Evolutionary conservation across 2,329 filamentous ascomycete species (phyloP).

Genomic region (Arthrobotrys musiformis): DNA sequence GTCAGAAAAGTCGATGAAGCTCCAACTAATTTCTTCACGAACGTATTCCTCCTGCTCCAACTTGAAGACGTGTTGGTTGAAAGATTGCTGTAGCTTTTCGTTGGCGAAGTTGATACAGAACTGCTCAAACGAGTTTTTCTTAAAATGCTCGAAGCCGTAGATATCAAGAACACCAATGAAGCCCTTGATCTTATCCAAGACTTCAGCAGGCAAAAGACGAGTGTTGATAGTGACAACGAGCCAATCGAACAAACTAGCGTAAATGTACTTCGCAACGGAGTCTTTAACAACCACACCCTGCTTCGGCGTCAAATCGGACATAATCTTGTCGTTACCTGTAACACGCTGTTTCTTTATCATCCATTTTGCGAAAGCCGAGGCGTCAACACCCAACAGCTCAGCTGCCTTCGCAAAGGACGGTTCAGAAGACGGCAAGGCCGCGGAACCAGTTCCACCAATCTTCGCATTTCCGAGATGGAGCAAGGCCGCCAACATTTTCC

Average conservation of each 20-base stretch:
- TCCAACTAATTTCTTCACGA: conserved; percentile 97
- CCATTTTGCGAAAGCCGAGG: conserved; percentile 91
- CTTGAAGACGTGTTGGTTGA: conserved; percentile 99
- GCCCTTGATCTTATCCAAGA: conserved; percentile 80
- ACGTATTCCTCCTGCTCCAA: conserved; percentile 98
- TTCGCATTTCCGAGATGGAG: conserved; percentile 96
- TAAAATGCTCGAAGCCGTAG: conserved; percentile 98
- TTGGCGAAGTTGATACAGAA: conserved; percentile 99
- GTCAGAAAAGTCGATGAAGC: conserved; percentile 98
- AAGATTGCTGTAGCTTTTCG: conserved; percentile 98
- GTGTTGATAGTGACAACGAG: conserved; percentile 96
- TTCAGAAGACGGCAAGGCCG: conserved; percentile 84
- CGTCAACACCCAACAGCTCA: conserved; percentile 85
- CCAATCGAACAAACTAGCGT: conserved; percentile 98
- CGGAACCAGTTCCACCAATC: conserved; percentile 87
- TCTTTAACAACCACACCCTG: conserved; percentile 95
- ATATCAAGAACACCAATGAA: conserved; percentile 99
- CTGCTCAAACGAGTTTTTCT: conserved; percentile 99
- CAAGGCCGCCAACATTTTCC: conserved; percentile 87
- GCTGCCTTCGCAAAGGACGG: conserved; percentile 84
- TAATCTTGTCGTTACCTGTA: conserved; percentile 96
- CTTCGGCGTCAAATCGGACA: conserved; percentile 90
- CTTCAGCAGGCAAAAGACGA: conserved; percentile 87
- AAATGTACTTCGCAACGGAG: conserved; percentile 98
- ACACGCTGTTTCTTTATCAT: conserved; percentile 98